Conservation (phyloP, 1,139 yeast genomes). For the Hemisphaericaspora lyxosophila region DNA sequence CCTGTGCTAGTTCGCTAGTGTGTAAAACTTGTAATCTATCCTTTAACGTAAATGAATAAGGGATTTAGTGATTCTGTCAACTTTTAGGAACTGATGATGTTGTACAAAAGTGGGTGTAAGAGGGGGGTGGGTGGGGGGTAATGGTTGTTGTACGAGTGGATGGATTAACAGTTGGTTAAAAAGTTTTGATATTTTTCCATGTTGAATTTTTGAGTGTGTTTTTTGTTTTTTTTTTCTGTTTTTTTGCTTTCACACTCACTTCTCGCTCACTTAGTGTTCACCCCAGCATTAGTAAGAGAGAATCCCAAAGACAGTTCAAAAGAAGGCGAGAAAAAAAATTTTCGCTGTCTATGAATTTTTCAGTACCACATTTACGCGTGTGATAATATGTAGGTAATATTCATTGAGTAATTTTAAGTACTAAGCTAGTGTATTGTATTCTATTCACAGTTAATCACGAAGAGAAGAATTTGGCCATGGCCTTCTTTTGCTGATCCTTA, state of each 20-base stretch:
- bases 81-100: not conserved
- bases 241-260: too few relatives aligned
- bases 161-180: not conserved
- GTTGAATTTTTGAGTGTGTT: too few relatives aligned
- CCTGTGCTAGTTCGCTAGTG: not conserved
- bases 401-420: not conserved
- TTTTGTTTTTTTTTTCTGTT: too few relatives aligned
- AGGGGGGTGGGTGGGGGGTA: not conserved
- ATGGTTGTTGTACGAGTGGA: not conserved
- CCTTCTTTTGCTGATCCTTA: constrained; percentile 73
- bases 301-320: too few relatives aligned
- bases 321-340: not conserved
- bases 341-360: not conserved
- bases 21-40: too few relatives aligned
- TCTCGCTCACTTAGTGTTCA: too few relatives aligned
- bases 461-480: constrained; percentile 76
- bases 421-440: too few relatives aligned
- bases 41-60: not conserved
- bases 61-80: not conserved
- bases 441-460: not conserved
- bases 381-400: not conserved
- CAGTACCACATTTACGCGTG: constrained; percentile 1
- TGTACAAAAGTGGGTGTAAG: too few relatives aligned
- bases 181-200: not conserved
- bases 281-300: too few relatives aligned